phyloP scores from a whole-genome alignment of 441 rosid species.

The Adansonia rubrostipa region DNA sequence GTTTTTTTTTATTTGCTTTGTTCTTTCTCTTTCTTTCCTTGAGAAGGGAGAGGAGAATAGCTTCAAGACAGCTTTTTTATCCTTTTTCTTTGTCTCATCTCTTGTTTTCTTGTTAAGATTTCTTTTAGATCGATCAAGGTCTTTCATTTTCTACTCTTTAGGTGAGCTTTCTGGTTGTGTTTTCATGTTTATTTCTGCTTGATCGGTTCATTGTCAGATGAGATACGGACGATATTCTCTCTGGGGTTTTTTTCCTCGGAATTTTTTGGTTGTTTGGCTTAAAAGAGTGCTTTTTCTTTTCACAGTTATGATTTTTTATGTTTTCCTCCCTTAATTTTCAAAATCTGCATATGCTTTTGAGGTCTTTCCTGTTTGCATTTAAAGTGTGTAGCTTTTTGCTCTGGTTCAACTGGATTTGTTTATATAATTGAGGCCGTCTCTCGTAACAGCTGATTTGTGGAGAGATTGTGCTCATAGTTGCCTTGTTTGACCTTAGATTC shows the following conservation, averaged over 20 bases:
- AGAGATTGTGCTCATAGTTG: background rate
- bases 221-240: constrained; percentile 19
- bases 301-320: background rate
- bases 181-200: constrained; percentile 22
- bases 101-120: constrained; percentile 28
- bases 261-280: constrained; percentile 25
- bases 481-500: constrained; percentile 22
- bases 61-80: constrained; percentile 19
- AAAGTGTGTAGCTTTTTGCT: background rate
- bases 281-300: background rate
- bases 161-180: constrained; percentile 38
- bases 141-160: constrained; percentile 14
- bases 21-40: constrained; percentile 37
- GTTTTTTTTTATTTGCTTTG: constrained; percentile 15
- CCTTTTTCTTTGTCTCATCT: background rate
- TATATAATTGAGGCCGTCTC: background rate
- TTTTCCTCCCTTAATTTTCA: background rate
- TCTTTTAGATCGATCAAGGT: constrained; percentile 54
- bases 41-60: constrained; percentile 36
- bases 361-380: background rate
- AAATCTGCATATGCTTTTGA: constrained; percentile 15
- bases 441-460: constrained; percentile 15
- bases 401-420: background rate
- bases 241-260: background rate
- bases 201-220: constrained; percentile 36